A percentile compares a stretch with the other conserved stretches of the same genome.
phyloP scores from a whole-genome alignment of 2,329 filamentous ascomycete genomes.

The Aspergillus sp. region DNA sequence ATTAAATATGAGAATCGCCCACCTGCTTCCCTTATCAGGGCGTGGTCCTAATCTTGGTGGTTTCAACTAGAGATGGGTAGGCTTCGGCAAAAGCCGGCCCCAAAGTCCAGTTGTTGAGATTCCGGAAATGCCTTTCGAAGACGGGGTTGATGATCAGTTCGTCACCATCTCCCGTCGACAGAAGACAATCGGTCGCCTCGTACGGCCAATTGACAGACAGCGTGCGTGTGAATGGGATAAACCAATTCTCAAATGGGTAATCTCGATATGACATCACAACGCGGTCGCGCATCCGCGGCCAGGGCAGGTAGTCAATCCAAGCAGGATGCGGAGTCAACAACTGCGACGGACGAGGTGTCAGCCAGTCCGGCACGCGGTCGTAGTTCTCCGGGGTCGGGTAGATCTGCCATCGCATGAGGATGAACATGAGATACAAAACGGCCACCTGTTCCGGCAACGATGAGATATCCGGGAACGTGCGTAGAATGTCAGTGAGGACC shows the following conservation, averaged over 20 bases:
- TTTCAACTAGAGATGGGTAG: slow-evolving; percentile 59
- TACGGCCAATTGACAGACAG: slow-evolving; percentile 83
- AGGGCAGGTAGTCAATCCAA: slow-evolving; percentile 82
- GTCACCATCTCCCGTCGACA: slow-evolving; percentile 52
- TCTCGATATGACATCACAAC: slow-evolving; percentile 56
- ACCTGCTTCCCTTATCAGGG: background rate
- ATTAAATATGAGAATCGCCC: background rate
- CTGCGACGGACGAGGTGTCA: slow-evolving; percentile 66
- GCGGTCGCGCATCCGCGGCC: slow-evolving; percentile 71
- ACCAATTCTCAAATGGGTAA: slow-evolving; percentile 76
- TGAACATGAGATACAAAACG: slow-evolving; percentile 82
- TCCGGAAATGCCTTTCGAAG: slow-evolving; percentile 75
- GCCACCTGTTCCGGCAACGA: slow-evolving; percentile 80
- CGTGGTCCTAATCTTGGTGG: slow-evolving; percentile 34
- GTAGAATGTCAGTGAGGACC: slow-evolving; percentile 80
- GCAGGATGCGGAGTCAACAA: slow-evolving; percentile 67
- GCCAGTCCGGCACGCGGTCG: slow-evolving; percentile 72
- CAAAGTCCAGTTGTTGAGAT: slow-evolving; percentile 78
- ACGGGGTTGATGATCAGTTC: slow-evolving; percentile 81
- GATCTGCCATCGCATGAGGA: slow-evolving; percentile 83
- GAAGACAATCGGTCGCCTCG: slow-evolving; percentile 67
- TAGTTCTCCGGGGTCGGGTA: slow-evolving; percentile 77
- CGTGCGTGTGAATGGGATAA: slow-evolving; percentile 75
- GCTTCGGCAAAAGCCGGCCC: slow-evolving; percentile 66
- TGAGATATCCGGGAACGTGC: slow-evolving; percentile 77